Conservation (phyloP, 2,329 filamentous ascomycete species). For the Calonectria hongkongensis region DNA sequence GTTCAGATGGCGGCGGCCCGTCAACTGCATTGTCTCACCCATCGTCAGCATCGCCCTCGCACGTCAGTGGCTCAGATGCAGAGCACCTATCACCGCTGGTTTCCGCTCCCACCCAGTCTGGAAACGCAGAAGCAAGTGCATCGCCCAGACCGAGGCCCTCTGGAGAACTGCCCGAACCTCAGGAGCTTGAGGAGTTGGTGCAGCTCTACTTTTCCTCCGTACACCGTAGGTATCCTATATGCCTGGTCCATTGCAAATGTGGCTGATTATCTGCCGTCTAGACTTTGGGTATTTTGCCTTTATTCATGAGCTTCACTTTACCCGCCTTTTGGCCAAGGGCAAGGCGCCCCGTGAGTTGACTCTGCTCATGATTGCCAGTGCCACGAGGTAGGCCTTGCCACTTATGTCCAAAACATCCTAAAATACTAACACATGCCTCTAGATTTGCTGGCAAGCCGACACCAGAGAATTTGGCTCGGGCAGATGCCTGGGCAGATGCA, state of each 20-base stretch:
- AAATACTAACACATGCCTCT: neutral
- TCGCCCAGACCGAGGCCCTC: neutral
- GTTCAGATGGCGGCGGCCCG: neutral
- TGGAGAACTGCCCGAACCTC: neutral
- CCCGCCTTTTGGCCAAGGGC: constrained; percentile 20
- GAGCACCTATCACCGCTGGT: neutral
- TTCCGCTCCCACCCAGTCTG: neutral
- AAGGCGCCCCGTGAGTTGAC: constrained; percentile 27
- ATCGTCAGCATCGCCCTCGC: neutral
- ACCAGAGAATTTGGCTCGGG: constrained; percentile 20
- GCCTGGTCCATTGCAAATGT: neutral
- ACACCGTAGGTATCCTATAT: neutral
- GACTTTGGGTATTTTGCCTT: constrained; percentile 25
- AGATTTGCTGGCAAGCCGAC: constrained; percentile 11
- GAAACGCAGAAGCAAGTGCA: neutral
- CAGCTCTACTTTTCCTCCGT: constrained; percentile 27
- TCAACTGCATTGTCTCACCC: neutral
- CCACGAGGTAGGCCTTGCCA: constrained; percentile 1
- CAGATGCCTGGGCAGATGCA: constrained; percentile 27
- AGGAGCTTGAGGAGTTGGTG: constrained; percentile 5
- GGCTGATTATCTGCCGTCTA: neutral
- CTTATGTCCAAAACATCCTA: too few relatives aligned
- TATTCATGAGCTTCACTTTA: constrained; percentile 25
- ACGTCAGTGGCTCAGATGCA: neutral
- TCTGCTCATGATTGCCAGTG: constrained; percentile 28